phyloP scores from a whole-genome alignment of 257 asterid genomes.

The Solanum verrucosum region DNA sequence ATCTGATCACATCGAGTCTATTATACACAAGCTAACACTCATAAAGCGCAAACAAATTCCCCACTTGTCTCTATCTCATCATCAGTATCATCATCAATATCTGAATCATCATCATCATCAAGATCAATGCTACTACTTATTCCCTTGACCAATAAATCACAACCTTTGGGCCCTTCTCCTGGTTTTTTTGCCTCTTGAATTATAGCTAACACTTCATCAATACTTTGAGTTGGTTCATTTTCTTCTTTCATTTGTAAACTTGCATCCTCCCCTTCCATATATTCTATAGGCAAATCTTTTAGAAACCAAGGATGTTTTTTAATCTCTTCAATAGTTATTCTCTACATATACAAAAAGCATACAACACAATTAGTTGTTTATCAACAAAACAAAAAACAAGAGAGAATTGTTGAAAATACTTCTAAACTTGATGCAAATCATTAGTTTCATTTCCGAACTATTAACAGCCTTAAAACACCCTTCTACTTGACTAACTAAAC shows the following conservation, averaged over 20 bases:
- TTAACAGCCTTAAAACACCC: too few relatives aligned
- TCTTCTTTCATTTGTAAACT: slow-evolving; percentile 15
- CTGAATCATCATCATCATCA: slow-evolving; percentile 67
- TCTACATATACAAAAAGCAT: slow-evolving; percentile 22
- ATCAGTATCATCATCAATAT: slow-evolving; percentile 52
- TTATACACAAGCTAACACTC: background rate
- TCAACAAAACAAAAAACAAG: background rate
- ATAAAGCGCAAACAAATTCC: slow-evolving; percentile 68
- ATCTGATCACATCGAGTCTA: background rate
- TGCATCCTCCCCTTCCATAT: slow-evolving; percentile 46
- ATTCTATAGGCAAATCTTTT: slow-evolving; percentile 39
- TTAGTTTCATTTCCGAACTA: too few relatives aligned
- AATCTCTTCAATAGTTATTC: slow-evolving; percentile 69
- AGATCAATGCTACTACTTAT: slow-evolving; percentile 55
- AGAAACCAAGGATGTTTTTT: slow-evolving; percentile 77
- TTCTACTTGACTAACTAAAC: too few relatives aligned
- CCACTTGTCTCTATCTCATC: slow-evolving; percentile 59
- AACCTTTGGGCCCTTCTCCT: slow-evolving; percentile 21
- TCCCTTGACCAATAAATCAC: slow-evolving; percentile 25
- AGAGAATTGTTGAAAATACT: too few relatives aligned
- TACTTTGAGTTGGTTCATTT: slow-evolving; percentile 26
- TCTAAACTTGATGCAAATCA: rapidly evolving
- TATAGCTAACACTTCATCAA: slow-evolving; percentile 56
- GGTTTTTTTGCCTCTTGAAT: slow-evolving; percentile 56
- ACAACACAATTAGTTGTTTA: background rate